Percentiles rank a stretch among this genome's conserved stretches.
Conservation (phyloP, 2,329 filamentous ascomycete species). For the Keithomyces neogunnii region DNA sequence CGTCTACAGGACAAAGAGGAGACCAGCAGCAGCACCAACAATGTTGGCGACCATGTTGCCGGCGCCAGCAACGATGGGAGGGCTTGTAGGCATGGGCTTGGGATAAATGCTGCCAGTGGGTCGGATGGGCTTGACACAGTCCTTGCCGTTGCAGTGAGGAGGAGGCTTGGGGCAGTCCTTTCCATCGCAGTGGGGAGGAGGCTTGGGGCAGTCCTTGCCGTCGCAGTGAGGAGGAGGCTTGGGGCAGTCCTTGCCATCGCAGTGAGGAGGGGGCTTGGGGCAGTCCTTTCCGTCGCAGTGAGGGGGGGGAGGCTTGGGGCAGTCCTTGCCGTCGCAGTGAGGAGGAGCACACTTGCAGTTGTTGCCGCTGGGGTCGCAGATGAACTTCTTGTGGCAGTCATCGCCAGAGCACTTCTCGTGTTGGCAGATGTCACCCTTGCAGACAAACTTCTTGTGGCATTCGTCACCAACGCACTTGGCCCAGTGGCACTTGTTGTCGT, state of each 20-base stretch:
- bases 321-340: neutral
- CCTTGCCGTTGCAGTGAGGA: neutral
- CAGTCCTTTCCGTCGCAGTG: slow-evolving; percentile 6
- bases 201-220: neutral
- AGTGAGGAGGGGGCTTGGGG: neutral
- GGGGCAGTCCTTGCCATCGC: neutral
- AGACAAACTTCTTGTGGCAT: slow-evolving; percentile 25
- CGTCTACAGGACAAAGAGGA: slow-evolving; percentile 15
- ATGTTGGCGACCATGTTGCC: slow-evolving; percentile 12
- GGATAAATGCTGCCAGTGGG: neutral
- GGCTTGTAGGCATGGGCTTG: neutral
- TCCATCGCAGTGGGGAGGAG: slow-evolving; percentile 3
- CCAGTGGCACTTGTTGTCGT: slow-evolving; percentile 19
- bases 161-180: slow-evolving; percentile 1
- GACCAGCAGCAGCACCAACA: slow-evolving; percentile 14
- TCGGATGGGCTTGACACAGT: neutral
- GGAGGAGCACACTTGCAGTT: slow-evolving; percentile 12
- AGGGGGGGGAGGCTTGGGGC: slow-evolving; percentile 1
- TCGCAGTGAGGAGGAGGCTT: neutral
- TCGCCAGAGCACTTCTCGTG: slow-evolving; percentile 20
- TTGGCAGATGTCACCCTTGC: slow-evolving; percentile 21
- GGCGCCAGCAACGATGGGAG: slow-evolving; percentile 11
- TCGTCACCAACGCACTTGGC: slow-evolving; percentile 19
- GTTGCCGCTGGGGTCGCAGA: slow-evolving; percentile 15
- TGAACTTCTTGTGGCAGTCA: slow-evolving; percentile 21